Evolutionary conservation across 1,139 yeast genomes (phyloP).

Genomic region (Geotrichum reessii): DNA sequence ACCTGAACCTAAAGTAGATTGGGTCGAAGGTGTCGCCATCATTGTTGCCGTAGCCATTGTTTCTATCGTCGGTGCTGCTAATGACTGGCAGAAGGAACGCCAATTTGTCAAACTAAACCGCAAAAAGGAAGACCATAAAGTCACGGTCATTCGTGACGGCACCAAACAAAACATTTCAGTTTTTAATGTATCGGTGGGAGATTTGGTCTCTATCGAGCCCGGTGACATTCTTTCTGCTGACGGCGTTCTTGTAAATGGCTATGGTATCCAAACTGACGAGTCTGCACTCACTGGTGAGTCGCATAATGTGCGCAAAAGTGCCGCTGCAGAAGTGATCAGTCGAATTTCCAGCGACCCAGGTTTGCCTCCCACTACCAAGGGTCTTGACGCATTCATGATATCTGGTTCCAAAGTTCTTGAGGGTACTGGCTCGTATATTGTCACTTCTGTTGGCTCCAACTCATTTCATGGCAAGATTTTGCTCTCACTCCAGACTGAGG

Average conservation of each 20-base stretch:
- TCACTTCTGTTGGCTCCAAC: constrained; percentile 83
- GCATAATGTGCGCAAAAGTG: constrained; percentile 62
- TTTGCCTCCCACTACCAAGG: constrained; percentile 27
- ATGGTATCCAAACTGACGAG: constrained; percentile 80
- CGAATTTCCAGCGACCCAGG: constrained; percentile 24
- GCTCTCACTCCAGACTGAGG: constrained; percentile 66
- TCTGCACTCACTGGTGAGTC: constrained; percentile 93
- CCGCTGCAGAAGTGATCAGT: constrained; percentile 47
- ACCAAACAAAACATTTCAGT: constrained; percentile 64
- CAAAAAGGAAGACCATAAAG: constrained; percentile 72
- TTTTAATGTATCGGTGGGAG: constrained; percentile 80
- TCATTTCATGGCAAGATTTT: constrained; percentile 90
- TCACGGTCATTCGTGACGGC: constrained; percentile 72
- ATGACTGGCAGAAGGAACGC: constrained; percentile 92
- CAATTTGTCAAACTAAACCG: constrained; percentile 81
- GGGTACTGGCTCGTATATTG: constrained; percentile 81
- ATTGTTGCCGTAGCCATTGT: constrained; percentile 87
- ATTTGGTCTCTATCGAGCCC: constrained; percentile 72
- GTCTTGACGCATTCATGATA: constrained; percentile 74
- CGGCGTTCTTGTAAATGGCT: constrained; percentile 66
- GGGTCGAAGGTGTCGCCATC: constrained; percentile 99
- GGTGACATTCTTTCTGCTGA: constrained; percentile 95
- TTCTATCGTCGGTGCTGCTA: constrained; percentile 85
- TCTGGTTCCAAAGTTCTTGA: constrained; percentile 86
- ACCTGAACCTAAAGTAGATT: constrained; percentile 72